These are phyloP conservation scores for Curvularia verruculosa DNA, from an alignment of 2,329 filamentous ascomycete species.

Conservation along the genomic window DNA sequence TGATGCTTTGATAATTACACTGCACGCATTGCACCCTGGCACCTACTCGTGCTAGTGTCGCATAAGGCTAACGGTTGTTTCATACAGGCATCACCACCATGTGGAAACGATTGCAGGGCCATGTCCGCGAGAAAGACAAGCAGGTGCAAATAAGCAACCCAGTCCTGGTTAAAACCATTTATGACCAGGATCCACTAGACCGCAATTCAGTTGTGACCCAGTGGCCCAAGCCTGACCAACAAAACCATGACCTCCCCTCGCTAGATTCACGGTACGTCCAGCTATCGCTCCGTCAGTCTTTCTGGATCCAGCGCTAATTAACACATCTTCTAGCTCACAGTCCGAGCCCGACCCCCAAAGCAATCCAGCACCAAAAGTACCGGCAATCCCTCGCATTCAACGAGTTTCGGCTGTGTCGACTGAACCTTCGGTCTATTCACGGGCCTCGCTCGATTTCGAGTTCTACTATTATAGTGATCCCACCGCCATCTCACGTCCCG, in stretches of 20 bases:
- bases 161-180: constrained; percentile 53
- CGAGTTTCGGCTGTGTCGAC: constrained; percentile 39
- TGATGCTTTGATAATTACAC: neutral
- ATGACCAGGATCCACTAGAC: constrained; percentile 54
- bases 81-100: constrained; percentile 42
- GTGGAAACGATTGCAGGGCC: constrained; percentile 62
- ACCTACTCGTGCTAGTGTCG: constrained; percentile 6
- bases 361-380: constrained; percentile 36
- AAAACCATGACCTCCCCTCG: constrained; percentile 29
- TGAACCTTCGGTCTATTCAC: constrained; percentile 67
- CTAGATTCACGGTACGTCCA: constrained; percentile 33
- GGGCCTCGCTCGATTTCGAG: constrained; percentile 54
- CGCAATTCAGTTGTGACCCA: constrained; percentile 42
- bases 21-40: constrained; percentile 14
- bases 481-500: constrained; percentile 26
- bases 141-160: constrained; percentile 51
- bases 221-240: constrained; percentile 37
- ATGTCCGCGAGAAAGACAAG: constrained; percentile 51
- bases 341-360: constrained; percentile 28
- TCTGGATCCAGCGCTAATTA: constrained; percentile 3
- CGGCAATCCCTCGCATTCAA: constrained; percentile 63
- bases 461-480: constrained; percentile 31
- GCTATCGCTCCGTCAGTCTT: constrained; percentile 2
- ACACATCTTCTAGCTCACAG: constrained; percentile 22
- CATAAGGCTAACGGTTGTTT: constrained; percentile 35